Evolutionary conservation across 148 eudicot genomes (phyloP).

Genomic region (Gaultheria prostrata): DNA sequence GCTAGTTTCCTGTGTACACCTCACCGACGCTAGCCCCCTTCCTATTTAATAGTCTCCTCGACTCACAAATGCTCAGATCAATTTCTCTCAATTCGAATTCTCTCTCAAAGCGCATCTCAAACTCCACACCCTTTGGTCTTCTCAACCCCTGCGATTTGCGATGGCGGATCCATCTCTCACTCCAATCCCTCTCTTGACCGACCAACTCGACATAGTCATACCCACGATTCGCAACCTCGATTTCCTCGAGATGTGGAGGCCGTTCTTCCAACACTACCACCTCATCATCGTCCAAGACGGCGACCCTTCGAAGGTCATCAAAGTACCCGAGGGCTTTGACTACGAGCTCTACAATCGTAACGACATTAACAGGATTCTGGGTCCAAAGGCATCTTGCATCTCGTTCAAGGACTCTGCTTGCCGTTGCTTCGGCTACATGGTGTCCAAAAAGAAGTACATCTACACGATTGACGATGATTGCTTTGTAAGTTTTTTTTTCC

Average conservation of each 20-base stretch:
- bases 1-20: background rate
- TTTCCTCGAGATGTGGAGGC: conserved; percentile 88
- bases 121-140: background rate
- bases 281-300: conserved; percentile 85
- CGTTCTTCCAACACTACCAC: conserved; percentile 69
- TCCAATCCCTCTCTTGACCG: conserved; percentile 50
- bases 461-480: conserved; percentile 90
- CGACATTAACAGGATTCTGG: conserved; percentile 70
- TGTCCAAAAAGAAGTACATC: conserved; percentile 85
- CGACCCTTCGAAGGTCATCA: conserved; percentile 56
- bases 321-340: conserved; percentile 78
- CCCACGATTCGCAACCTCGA: conserved; percentile 87
- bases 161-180: conserved; percentile 42
- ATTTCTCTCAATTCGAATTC: background rate
- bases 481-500: conserved; percentile 48
- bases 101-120: no score
- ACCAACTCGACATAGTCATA: conserved; percentile 75
- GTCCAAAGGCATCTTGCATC: conserved; percentile 76
- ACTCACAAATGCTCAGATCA: background rate
- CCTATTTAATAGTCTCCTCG: background rate
- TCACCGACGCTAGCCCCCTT: background rate
- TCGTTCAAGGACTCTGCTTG: conserved; percentile 93
- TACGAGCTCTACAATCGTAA: conserved; percentile 78
- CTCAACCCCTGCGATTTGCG: conserved; percentile 7
- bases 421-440: conserved; percentile 79